Base-by-base conservation (phyloP, 2,329 filamentous ascomycete species). In the Setomelanomma holmii region DNA sequence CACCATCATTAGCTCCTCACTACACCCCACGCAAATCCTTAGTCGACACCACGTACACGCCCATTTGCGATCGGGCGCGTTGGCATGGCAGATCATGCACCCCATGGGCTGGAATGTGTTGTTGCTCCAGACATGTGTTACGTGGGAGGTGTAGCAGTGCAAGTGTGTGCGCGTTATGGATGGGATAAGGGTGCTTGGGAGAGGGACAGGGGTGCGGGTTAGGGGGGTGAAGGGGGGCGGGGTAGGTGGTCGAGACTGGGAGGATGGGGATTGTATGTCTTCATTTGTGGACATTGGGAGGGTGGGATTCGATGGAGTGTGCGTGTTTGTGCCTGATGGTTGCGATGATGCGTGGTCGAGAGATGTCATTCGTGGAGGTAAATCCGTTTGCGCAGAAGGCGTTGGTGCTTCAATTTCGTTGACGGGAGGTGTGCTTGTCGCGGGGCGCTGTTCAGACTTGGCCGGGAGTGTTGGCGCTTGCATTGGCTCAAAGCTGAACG, bases 31-130 rank as follows among this genome's bases (percentile, higher is more conserved):
- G 48, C 74, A 76, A 16, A 76, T 61, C 7, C 72, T 40, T 53
- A 76, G 49, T 49, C 67, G 68, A 45, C 74, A 76, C 71, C 71
- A 75, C 14, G 63, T 61, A 41, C 74, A 76, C n/a, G 57, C 55
- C 65, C 69, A 74, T 49, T 64, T 67, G 14, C 62, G 49, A 17
- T 70, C 67, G 2, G 45, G 49, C 17, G 52, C 56, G 48, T 68
- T 64, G 1, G 56, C 40, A 14, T 56, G 64, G 52, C 74, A 76
- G 1, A 75, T 45, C 69, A 72, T 71, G 64, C 74, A 76, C 11
- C 63, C 64, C 60, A 73, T 61, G 20, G 71, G 69, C 41, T 69
- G 66, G 55, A 68, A 68, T 10, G 48, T 16, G 53, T 75, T 75
- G 45, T 61, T 66, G 43, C 58, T 66, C 60, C 65, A 67, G 38